Evolutionary conservation across 2,329 filamentous ascomycete genomes (phyloP), one percentile per base, ranked within the genome.

Genomic region (Xylariaceae sp.): DNA sequence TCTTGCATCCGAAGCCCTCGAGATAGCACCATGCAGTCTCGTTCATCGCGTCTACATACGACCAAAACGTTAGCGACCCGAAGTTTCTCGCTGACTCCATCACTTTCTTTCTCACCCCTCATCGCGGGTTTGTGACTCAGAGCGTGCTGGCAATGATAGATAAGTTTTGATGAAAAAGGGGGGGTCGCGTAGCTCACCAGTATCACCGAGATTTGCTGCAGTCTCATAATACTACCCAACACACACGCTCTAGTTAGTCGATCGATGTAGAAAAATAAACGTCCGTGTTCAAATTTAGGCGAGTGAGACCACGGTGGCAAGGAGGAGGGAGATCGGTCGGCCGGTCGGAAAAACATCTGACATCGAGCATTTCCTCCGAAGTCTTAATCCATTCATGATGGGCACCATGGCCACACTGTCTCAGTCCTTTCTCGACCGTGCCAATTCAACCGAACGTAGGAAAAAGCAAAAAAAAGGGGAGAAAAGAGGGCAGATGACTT

Each of bases 1-100:
- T 99, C 75, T 92, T 94, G 71, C 92, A 93, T 39, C 94, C 94
- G 75, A 96, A 96, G n/a, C 94, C 94, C 72, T 97, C 89, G 34
- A 95, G 75, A 80, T 94, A 97, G 78, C 94, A 99, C 91, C 92
- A 96, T 42, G 87, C 94, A 56, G 88, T 88, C 75, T 97, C 93
- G 72, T 97, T 96, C 92, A 97, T 96, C 59, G 92, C 94, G 77
- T 99, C 94, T 86, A 67, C 62, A 61, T 30, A 30, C 23, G 37
- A 42, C 37, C 64, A 63, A 66, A 53, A 49, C 15, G 62, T 63
- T 62, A 63, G 64, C 54, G 39, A 56, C 63, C 58, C 60, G 60
- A 59, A 57, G 61, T 67, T 69, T 73, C 66, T 65, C 64, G 63
- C 54, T 59, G 44, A 30, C 37, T 42, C 37, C 11, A 9, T 42